Conservation (phyloP, 352 stramenopile species). For the Phytophthora foliorum region DNA sequence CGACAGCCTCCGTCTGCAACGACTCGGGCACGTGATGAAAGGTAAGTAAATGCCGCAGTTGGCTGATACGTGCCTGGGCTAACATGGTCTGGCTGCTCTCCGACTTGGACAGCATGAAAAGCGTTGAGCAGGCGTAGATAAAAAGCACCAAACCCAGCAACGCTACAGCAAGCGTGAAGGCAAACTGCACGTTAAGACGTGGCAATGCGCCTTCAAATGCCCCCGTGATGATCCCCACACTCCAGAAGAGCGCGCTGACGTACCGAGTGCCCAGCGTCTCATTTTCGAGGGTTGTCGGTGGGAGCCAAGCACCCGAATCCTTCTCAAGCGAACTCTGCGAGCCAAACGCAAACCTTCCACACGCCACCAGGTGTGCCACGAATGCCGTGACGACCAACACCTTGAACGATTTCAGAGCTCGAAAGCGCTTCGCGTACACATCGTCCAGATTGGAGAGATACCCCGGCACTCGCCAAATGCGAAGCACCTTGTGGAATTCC, state of each 20-base stretch:
- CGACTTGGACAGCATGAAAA: conserved; percentile 80
- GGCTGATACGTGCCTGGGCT: conserved; percentile 67
- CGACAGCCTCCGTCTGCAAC: conserved; percentile 59
- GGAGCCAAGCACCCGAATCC: conserved; percentile 35
- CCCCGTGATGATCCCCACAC: conserved; percentile 66
- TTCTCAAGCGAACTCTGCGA: not conserved
- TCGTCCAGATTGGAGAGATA: conserved; percentile 68
- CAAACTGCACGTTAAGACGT: conserved; percentile 44
- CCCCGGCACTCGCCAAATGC: conserved; percentile 49
- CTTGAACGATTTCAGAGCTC: conserved; percentile 61
- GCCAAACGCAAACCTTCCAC: conserved; percentile 52
- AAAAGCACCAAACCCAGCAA: conserved; percentile 69
- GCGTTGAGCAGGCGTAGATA: conserved; percentile 65
- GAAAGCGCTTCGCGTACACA: conserved; percentile 65
- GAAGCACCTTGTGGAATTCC: conserved; percentile 66
- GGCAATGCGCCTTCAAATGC: conserved; percentile 64
- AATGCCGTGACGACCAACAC: conserved; percentile 48
- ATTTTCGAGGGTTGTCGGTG: conserved; percentile 12
- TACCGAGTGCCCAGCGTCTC: conserved; percentile 38
- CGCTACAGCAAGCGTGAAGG: conserved; percentile 61
- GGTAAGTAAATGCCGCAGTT: conserved; percentile 69
- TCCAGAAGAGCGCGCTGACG: conserved; percentile 57
- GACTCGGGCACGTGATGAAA: conserved; percentile 71
- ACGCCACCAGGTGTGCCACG: conserved; percentile 61
- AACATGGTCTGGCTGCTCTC: conserved; percentile 55